Conservation (phyloP, 345 rosid genomes). For the Gossypium sturtianum region DNA sequence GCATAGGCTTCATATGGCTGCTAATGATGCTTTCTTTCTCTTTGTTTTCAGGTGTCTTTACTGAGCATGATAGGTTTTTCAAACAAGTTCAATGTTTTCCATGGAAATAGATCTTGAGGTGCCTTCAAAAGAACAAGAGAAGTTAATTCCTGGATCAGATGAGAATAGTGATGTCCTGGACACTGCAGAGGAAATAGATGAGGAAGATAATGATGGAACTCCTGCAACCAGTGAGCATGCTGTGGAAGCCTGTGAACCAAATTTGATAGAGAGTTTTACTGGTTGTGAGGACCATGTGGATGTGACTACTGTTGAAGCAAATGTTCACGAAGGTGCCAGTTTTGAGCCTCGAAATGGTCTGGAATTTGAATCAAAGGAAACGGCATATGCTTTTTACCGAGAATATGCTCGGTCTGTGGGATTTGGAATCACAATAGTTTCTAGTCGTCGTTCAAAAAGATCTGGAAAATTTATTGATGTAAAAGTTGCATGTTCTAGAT, state of each 20-base stretch:
- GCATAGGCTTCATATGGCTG: background rate
- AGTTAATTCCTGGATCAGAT: background rate
- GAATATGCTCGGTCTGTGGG: conserved; percentile 19
- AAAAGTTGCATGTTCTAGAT: conserved; percentile 20
- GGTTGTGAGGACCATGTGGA: conserved; percentile 1
- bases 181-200: conserved; percentile 2
- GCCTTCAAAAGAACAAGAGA: conserved; percentile 13
- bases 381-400: conserved; percentile 15
- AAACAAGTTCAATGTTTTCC: background rate
- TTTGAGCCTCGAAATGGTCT: conserved; percentile 15
- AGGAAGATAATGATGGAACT: background rate
- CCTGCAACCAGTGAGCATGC: conserved; percentile 1
- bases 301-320: background rate
- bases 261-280: background rate
- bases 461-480: conserved; percentile 20
- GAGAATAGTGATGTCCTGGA: background rate
- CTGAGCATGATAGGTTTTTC: background rate
- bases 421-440: conserved; percentile 16
- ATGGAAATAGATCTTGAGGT: conserved; percentile 19
- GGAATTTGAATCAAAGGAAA: conserved; percentile 20
- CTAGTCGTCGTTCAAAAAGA: conserved; percentile 18
- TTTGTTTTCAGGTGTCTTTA: background rate
- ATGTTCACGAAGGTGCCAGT: background rate
- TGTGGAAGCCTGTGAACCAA: conserved; percentile 6
- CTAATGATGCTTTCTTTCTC: background rate